Evolutionary conservation across 192 early-diverging fungal species (phyloP).

Genomic region (Diversispora epigaea): DNA sequence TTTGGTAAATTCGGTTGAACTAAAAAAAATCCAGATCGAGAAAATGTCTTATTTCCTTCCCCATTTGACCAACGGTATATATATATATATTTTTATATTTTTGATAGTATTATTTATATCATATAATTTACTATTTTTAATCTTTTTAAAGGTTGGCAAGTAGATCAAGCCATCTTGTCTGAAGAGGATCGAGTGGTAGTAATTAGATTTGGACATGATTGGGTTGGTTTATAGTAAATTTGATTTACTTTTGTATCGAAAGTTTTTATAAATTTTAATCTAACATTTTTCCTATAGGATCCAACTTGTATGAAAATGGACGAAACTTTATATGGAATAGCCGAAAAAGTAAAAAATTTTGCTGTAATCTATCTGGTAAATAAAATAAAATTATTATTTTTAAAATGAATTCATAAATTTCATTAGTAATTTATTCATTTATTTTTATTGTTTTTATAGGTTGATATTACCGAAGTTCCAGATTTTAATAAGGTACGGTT

Average conservation of each 20-base stretch:
- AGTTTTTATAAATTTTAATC: constrained; percentile 7
- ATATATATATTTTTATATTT: neutral
- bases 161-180: constrained; percentile 96
- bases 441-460: constrained; percentile 29
- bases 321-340: constrained; percentile 88
- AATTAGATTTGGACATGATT: constrained; percentile 96
- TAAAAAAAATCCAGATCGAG: neutral
- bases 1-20: too few relatives aligned
- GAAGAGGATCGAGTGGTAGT: constrained; percentile 98
- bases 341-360: constrained; percentile 98
- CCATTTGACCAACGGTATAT: constrained; percentile 60
- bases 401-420: too few relatives aligned
- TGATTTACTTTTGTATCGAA: too few relatives aligned
- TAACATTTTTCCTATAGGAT: constrained; percentile 53
- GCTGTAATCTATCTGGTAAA: constrained; percentile 89
- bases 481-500: constrained; percentile 74
- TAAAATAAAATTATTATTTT: neutral
- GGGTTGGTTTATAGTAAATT: constrained; percentile 45
- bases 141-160: constrained; percentile 78
- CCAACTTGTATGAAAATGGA: constrained; percentile 97
- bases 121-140: neutral
- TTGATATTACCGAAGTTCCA: constrained; percentile 93
- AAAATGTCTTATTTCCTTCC: constrained; percentile 59
- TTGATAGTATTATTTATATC: neutral
- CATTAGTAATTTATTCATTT: neutral